These are phyloP conservation scores for Suillus paluster DNA, from an alignment of 768 basidiomycete genomes.

Conservation along the genomic window DNA sequence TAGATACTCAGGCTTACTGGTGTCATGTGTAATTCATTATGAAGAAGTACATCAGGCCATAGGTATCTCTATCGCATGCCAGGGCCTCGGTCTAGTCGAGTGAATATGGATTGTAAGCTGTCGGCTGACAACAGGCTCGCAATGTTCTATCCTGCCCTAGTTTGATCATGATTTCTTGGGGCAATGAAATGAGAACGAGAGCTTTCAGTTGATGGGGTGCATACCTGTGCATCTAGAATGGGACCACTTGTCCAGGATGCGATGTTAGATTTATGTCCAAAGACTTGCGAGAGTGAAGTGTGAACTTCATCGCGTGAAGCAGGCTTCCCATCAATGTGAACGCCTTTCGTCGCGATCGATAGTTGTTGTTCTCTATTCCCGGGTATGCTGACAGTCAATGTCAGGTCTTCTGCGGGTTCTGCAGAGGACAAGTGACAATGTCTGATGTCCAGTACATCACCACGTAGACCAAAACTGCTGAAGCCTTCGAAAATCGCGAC, in stretches of 20 bases:
- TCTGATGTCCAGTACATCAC: slow-evolving; percentile 5
- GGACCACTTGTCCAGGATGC: not conserved
- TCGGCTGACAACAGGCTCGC: not conserved
- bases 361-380: not conserved
- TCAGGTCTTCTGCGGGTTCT: slow-evolving; percentile 3
- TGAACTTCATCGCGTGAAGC: slow-evolving; percentile 22
- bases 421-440: slow-evolving; percentile 6
- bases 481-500: slow-evolving; percentile 16
- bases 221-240: slow-evolving; percentile 2
- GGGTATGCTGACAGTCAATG: not conserved
- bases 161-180: not conserved
- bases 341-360: slow-evolving; percentile 24
- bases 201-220: not conserved
- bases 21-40: not conserved
- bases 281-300: slow-evolving; percentile 19
- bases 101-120: not conserved
- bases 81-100: not conserved
- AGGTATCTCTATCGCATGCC: not conserved
- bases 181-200: not conserved
- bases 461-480: slow-evolving; percentile 18
- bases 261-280: not conserved
- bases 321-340: slow-evolving; percentile 27
- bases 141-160: not conserved
- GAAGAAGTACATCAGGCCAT: not conserved
- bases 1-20: too few species aligned